Evolutionary conservation across 139 green algal genomes (phyloP).

Genomic region (Chlorella sp.): DNA sequence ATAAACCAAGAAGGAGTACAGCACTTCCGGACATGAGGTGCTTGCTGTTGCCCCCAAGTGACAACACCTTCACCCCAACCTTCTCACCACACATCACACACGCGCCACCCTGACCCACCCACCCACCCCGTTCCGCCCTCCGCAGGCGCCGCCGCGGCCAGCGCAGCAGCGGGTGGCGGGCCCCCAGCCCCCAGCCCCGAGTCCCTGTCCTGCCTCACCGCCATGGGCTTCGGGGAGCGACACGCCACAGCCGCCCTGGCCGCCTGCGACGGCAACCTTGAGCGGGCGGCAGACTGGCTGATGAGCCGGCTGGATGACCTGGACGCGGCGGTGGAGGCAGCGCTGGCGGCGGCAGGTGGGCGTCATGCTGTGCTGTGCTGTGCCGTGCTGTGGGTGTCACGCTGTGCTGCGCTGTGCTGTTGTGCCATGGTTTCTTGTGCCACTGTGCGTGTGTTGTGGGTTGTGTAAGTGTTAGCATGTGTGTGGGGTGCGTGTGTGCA

Average conservation of each 20-base stretch:
- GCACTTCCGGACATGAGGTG: too few species aligned
- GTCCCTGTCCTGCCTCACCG: conserved; percentile 68
- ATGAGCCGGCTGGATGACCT: conserved; percentile 91
- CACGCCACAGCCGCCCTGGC: conserved; percentile 71
- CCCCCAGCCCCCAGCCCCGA: conserved; percentile 49
- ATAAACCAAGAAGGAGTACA: too few species aligned
- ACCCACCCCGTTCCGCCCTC: not conserved
- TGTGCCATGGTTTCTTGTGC: too few species aligned
- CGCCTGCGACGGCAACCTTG: conserved; percentile 76
- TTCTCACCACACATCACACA: not conserved
- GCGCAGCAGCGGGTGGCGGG: not conserved
- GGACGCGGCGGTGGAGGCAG: conserved; percentile 65
- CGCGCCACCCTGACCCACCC: not conserved
- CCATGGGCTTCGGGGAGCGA: conserved; percentile 87
- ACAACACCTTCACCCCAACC: too few species aligned
- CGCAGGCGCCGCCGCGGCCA: not conserved
- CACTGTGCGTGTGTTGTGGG: too few species aligned
- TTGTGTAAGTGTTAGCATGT: too few species aligned
- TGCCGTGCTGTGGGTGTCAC: too few species aligned
- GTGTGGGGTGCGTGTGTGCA: too few species aligned
- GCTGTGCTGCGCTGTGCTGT: too few species aligned
- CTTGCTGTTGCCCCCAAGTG: not conserved
- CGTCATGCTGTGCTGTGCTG: not conserved
- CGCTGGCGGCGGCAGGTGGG: conserved; percentile 5
- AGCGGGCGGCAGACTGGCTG: conserved; percentile 95